These are phyloP conservation scores for Linnemannia hyalina DNA, from an alignment of 192 early-diverging fungal species.

Conservation along the genomic window DNA sequence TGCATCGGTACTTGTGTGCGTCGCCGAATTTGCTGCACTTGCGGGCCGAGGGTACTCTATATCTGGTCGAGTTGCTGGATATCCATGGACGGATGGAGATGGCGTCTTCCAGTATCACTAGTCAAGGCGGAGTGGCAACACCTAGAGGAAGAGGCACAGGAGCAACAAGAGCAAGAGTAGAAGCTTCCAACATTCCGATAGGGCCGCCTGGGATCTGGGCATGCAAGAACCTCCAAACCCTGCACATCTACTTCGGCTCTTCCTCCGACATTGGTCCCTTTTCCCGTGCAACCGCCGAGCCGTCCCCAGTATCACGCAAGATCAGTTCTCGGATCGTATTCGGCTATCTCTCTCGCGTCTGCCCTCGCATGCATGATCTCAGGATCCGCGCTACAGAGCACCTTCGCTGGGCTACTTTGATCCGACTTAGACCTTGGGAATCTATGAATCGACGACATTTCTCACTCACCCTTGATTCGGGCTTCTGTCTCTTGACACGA, in stretches of 20 bases:
- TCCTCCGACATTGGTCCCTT: not conserved
- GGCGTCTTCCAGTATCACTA: not conserved
- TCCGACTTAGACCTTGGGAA: not conserved
- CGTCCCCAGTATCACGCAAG: not conserved
- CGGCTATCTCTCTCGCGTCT: not conserved
- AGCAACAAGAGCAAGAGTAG: not conserved
- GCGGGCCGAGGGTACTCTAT: not conserved
- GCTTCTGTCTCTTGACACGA: not conserved
- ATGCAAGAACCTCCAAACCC: not conserved
- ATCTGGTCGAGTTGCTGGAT: not conserved
- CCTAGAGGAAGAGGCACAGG: no score
- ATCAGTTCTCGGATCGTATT: not conserved
- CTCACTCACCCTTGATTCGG: not conserved
- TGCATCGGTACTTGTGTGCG: not conserved
- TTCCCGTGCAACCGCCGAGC: not conserved
- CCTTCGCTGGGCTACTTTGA: not conserved
- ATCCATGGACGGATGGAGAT: not conserved
- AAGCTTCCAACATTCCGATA: not conserved
- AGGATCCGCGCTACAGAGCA: not conserved
- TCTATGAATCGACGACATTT: not conserved
- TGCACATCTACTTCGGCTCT: not conserved
- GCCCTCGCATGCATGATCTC: not conserved
- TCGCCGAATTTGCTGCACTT: not conserved
- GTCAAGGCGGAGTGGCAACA: no score
- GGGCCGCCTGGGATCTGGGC: not conserved